These are phyloP conservation scores for Chlorella sp. DNA, from an alignment of 139 green algal species.

Conservation along the genomic window DNA sequence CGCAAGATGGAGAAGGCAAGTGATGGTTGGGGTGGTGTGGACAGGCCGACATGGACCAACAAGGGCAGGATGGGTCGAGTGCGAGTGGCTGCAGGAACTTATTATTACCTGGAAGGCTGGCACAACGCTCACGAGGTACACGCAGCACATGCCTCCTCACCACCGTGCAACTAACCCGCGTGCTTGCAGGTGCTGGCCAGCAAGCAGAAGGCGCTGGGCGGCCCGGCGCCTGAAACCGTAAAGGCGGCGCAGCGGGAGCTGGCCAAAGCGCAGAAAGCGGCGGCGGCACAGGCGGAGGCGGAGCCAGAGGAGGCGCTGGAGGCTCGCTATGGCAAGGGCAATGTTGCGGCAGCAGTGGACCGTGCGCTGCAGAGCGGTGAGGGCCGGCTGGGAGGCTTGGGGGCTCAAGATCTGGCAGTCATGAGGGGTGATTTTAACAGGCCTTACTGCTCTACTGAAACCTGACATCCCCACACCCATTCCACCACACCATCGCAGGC, in stretches of 20 bases:
- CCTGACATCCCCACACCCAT: not conserved
- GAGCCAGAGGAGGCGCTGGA: constrained; percentile 25
- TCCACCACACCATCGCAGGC: not conserved
- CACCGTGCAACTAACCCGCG: not conserved
- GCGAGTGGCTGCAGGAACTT: no score
- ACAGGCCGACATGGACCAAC: no score
- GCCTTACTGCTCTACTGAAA: no score
- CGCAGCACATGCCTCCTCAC: no score
- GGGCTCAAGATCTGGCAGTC: no score
- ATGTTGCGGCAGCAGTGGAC: constrained; percentile 23
- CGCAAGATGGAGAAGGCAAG: not conserved
- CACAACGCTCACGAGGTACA: no score
- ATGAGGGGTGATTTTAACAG: no score
- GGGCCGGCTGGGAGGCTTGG: not conserved
- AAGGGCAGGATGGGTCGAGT: no score
- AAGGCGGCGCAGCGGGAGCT: constrained; percentile 21
- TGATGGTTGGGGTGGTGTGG: no score
- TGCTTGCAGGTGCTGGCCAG: not conserved
- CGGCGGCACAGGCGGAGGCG: not conserved
- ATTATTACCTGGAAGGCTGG: no score
- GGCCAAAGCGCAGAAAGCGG: constrained; percentile 11
- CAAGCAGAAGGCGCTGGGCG: constrained; percentile 8
- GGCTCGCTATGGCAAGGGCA: constrained; percentile 36
- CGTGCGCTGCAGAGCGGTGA: constrained; percentile 27
- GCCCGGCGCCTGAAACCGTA: constrained; percentile 4